Evolutionary conservation across 163 green algal species (phyloP), one percentile per base, ranked within the genome.

Genomic region (Smithsoniella earleae): DNA sequence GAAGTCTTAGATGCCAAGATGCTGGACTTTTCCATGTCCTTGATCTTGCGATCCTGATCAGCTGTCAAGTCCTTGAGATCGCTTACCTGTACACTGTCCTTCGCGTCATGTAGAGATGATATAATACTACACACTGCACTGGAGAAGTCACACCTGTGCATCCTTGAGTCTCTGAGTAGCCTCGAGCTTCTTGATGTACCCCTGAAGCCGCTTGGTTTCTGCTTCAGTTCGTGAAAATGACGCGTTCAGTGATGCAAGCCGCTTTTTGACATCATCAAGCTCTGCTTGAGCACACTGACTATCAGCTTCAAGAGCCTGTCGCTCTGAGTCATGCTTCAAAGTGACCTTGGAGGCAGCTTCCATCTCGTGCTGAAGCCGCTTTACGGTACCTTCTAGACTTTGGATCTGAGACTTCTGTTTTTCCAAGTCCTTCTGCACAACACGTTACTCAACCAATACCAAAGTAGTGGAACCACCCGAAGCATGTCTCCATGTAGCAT

Each of bases 151-250:
- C 4, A 69, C 58, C 58, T 69, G 31, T 5, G 58, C 58, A 38
- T 69, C 58, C 43, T 69, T 69, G 30, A 38, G 8, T 6, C 58
- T 30, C 58, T 69, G 58, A 5, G 58, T 38, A 16, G 58, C 58
- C 34, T 69, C 58, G 30, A 69, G 20, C 58, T 69, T 5, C 58
- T 69, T 69, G 27, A 34, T n/a, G 1, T 69, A 69, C 3, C 58
- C 58, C 25, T 69, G 58, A 37, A 69, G 58, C 6, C 58, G 58
- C 25, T 69, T 69, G 27, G 31, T 69, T 40, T 69, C 58, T 13
- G 58, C 58, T 38, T 69, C 30, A 18, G 34, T 18, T 31, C 43
- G 40, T 69, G 58, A 25, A n/a, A n/a, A n/a, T n/a, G n/a, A n/a
- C n/a, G n/a, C n/a, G n/a, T n/a, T n/a, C n/a, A n/a, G n/a, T n/a